Conservation (phyloP, 768 basidiomycete species). For the Lactarius psammicola region DNA sequence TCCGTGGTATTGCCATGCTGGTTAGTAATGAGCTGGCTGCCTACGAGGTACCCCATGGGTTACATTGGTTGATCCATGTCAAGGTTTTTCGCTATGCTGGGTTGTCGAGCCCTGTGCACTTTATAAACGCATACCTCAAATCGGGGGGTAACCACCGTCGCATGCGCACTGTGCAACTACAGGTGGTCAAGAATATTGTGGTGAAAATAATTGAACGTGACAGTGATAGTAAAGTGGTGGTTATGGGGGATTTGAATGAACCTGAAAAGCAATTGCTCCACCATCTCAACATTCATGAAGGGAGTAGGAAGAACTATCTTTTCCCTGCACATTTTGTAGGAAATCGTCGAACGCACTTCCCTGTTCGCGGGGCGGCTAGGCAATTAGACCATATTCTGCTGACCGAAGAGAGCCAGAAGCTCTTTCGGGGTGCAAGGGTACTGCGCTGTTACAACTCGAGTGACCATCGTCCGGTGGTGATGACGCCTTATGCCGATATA, state of each 20-base stretch:
- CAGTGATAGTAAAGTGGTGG: not conserved
- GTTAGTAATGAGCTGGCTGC: not conserved
- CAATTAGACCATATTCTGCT: too few relatives aligned
- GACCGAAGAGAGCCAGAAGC: too few relatives aligned
- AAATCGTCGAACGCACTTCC: too few relatives aligned
- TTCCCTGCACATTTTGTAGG: too few relatives aligned
- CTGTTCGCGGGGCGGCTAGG: too few relatives aligned
- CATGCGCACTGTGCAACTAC: not conserved
- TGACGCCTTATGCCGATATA: not conserved
- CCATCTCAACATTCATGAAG: too few relatives aligned
- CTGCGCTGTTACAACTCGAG: not conserved
- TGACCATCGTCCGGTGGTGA: not conserved
- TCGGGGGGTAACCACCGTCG: not conserved
- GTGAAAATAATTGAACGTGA: too few relatives aligned
- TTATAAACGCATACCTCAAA: not conserved
- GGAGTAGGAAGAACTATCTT: too few relatives aligned
- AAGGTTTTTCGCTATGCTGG: not conserved
- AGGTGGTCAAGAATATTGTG: too few relatives aligned
- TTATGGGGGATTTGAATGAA: not conserved
- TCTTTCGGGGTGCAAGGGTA: not conserved
- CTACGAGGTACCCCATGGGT: conserved; percentile 5
- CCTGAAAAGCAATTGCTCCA: too few relatives aligned
- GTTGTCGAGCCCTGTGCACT: not conserved
- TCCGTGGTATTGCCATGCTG: not conserved
- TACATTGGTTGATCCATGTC: conserved; percentile 2